A percentile compares a stretch with the other conserved stretches of the same genome.
These are phyloP conservation scores for Casuarina equisetifolia DNA, from an alignment of 306 rosid species.

Conservation along the genomic window DNA sequence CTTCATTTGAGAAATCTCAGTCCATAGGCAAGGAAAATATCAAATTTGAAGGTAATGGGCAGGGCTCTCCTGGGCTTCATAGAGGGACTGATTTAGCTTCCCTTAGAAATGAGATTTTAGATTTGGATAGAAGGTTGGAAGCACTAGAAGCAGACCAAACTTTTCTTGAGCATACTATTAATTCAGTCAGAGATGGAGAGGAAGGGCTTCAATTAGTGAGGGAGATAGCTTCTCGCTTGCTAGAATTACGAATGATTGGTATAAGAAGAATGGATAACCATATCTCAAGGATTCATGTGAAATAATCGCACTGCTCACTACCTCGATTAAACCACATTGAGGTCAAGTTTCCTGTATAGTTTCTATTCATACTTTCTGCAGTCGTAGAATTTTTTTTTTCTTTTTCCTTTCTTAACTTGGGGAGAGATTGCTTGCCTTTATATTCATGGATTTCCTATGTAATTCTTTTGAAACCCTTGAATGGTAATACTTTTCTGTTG, in stretches of 20 bases:
- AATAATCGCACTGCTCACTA: conserved; percentile 44
- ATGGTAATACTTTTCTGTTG: neutral
- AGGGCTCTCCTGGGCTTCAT: conserved; percentile 22
- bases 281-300: conserved; percentile 35
- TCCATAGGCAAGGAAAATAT: conserved; percentile 28
- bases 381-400: neutral
- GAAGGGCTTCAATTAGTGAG: conserved; percentile 67
- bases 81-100: conserved; percentile 38
- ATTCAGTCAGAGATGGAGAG: conserved; percentile 51
- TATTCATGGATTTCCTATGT: neutral
- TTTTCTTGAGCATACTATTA: conserved; percentile 63
- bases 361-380: neutral
- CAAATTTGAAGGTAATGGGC: conserved; percentile 31
- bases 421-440: conserved; percentile 1
- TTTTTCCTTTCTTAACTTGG: neutral
- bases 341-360: neutral
- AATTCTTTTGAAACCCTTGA: neutral
- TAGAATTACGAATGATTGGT: conserved; percentile 55
- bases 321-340: conserved; percentile 4
- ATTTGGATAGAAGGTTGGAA: conserved; percentile 57
- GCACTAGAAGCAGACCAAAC: conserved; percentile 62
- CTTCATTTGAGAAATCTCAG: conserved; percentile 34
- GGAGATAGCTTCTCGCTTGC: conserved; percentile 72
- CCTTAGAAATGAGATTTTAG: conserved; percentile 33
- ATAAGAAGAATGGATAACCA: conserved; percentile 42